Percentiles rank a stretch among this genome's conserved stretches.
These are phyloP conservation scores for Alternaria angustiovoidea DNA, from an alignment of 2,329 filamentous ascomycete species.

Conservation along the genomic window DNA sequence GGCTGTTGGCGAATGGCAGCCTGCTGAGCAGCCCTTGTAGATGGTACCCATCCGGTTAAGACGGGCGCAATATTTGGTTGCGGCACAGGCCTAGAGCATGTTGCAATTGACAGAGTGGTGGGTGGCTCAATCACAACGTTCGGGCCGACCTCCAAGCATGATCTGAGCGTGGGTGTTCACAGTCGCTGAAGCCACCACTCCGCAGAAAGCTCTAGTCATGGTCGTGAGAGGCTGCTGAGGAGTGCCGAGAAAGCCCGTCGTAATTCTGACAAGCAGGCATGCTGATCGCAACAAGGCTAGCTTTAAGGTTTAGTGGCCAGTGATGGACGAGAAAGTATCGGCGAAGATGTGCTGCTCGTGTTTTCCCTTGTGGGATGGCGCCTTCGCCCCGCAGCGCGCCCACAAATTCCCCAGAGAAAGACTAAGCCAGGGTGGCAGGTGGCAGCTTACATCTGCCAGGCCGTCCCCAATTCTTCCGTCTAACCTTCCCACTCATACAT, in stretches of 20 bases:
- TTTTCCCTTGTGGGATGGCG: constrained; percentile 26
- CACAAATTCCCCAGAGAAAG: constrained; percentile 28
- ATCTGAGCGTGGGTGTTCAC: constrained; percentile 8
- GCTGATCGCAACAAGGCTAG: constrained; percentile 22
- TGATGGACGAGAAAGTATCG: constrained; percentile 43
- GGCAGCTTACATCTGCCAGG: constrained; percentile 32
- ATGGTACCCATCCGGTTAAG: constrained; percentile 6
- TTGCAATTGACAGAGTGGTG: constrained; percentile 1
- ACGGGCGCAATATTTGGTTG: background rate
- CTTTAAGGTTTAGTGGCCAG: constrained; percentile 32
- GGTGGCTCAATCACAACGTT: constrained; percentile 1
- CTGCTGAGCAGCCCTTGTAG: constrained; percentile 4
- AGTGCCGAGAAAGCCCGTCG: constrained; percentile 18
- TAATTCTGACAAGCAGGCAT: constrained; percentile 15
- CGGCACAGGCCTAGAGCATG: background rate
- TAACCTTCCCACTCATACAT: constrained; percentile 21
- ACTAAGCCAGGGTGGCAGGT: constrained; percentile 29
- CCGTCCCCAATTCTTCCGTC: constrained; percentile 32
- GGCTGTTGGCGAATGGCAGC: constrained; percentile 22
- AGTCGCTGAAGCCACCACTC: constrained; percentile 20
- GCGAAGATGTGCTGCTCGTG: constrained; percentile 26
- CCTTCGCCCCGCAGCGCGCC: constrained; percentile 30
- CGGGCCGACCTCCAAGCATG: constrained; percentile 7
- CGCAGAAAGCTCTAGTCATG: constrained; percentile 4
- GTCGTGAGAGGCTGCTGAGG: constrained; percentile 10